Evolutionary conservation across 495 filamentous ascomycete genomes (phyloP), one percentile per base, ranked within the genome.

Genomic region (Cercophora scortea): DNA sequence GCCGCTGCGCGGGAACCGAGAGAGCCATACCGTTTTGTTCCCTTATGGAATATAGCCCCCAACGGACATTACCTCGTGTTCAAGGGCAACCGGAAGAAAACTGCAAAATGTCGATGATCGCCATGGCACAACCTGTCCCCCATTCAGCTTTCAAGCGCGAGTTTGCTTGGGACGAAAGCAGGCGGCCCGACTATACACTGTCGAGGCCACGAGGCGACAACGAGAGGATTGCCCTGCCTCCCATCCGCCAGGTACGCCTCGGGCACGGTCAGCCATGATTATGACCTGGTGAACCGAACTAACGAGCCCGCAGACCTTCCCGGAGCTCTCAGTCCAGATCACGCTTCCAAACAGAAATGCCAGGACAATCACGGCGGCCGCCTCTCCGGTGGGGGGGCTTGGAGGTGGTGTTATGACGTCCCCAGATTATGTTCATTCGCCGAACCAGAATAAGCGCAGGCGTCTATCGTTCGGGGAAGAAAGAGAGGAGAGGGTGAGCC

Each of bases 171-270:
- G 50, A 59, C 32, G 60, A 64, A 25, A 40, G 45, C 58, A 56
- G 56, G 42, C 48, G 57, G 6, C 25, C 45, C 19, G 59, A 52
- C 9, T 61, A 59, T 25, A 42, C 45, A 34, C 52, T 51, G 16
- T 39, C 52, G 35, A 58, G 60, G 45, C 49, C 53, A 19, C 54
- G 55, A 33, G 58, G 51, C 19, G 57, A 61, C 17, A n/a, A 43
- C 17, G 65, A 68, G 50, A 61, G 50, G n/a, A 51, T 71, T 48
- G 64, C 65, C 34, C 61, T 77, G 16, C 74, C 74, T 17, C 64
- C 74, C 12, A 75, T 77, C 25, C 63, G 65, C 51, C 66, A 70
- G 64, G 74, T 75, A 68, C 49, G 47, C 10, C 32, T 49, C 13
- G 19, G n/a, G 18, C 15, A 32, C 10, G 12, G 3, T 33, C 11